Conservation (phyloP, 129 eudicot genomes). For the Kitagawia praeruptora region DNA sequence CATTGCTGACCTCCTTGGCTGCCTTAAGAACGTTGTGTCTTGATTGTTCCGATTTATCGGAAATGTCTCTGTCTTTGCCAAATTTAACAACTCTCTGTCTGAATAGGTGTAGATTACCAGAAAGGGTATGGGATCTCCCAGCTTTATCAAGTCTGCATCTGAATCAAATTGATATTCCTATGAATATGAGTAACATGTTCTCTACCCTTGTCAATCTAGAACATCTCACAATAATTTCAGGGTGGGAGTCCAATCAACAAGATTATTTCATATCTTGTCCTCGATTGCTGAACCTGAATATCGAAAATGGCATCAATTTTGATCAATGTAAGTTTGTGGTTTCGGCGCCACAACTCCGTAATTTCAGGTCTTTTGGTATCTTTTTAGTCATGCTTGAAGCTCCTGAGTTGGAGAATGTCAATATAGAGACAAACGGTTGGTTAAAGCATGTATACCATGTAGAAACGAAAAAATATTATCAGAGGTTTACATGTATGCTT, state of each 20-base stretch:
- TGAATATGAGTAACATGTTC: neutral
- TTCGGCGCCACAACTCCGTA: neutral
- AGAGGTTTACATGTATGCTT: neutral
- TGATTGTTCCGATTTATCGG: neutral
- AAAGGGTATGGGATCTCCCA: neutral
- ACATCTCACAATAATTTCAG: neutral
- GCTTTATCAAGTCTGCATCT: neutral
- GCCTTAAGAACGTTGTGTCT: neutral
- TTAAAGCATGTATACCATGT: neutral
- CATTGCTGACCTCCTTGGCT: neutral
- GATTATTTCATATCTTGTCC: neutral
- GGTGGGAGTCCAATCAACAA: neutral
- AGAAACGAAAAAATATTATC: neutral
- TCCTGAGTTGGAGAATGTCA: neutral
- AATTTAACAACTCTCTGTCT: neutral
- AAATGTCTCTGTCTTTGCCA: neutral
- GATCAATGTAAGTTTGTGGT: neutral
- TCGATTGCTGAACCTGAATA: neutral
- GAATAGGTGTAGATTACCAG: neutral
- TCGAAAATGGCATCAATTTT: too few relatives aligned
- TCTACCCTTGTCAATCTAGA: neutral
- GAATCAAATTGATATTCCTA: neutral
- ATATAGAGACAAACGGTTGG: neutral
- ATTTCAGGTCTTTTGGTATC: neutral
- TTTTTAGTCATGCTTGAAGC: neutral